Conservation (phyloP, 129 eudicot species). For the Helichrysum umbraculigerum region DNA sequence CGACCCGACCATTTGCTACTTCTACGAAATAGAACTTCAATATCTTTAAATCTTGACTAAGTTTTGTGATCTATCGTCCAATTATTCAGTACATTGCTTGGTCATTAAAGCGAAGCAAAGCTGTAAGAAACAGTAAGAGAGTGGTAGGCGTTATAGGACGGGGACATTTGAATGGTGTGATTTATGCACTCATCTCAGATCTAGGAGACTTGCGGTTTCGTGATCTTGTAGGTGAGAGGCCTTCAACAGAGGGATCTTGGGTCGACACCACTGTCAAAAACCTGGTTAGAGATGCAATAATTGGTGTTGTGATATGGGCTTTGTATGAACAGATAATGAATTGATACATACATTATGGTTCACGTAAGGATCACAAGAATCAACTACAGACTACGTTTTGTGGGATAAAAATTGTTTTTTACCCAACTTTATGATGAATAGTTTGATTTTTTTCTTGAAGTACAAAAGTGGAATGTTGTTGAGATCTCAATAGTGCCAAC, state of each 20-base stretch:
- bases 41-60: constrained; percentile 5
- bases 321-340: constrained; percentile 60
- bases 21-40: not conserved
- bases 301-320: constrained; percentile 76
- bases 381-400: not conserved
- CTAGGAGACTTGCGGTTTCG: constrained; percentile 80
- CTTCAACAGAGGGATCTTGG: constrained; percentile 48
- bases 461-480: too few relatives aligned
- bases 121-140: constrained; percentile 71
- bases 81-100: constrained; percentile 77
- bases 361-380: not conserved
- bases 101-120: constrained; percentile 97
- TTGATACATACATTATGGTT: constrained; percentile 18
- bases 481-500: too few relatives aligned
- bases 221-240: constrained; percentile 70
- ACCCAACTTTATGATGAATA: too few relatives aligned
- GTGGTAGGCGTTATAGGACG: constrained; percentile 95
- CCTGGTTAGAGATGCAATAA: constrained; percentile 76
- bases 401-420: not conserved
- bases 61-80: not conserved
- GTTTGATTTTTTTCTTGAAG: too few relatives aligned
- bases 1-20: not conserved
- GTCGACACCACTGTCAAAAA: constrained; percentile 39
- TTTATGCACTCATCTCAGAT: constrained; percentile 75
- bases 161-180: constrained; percentile 91